Conservation (phyloP, 371 early-diverging fungal species). For the Nematocida sp. region DNA sequence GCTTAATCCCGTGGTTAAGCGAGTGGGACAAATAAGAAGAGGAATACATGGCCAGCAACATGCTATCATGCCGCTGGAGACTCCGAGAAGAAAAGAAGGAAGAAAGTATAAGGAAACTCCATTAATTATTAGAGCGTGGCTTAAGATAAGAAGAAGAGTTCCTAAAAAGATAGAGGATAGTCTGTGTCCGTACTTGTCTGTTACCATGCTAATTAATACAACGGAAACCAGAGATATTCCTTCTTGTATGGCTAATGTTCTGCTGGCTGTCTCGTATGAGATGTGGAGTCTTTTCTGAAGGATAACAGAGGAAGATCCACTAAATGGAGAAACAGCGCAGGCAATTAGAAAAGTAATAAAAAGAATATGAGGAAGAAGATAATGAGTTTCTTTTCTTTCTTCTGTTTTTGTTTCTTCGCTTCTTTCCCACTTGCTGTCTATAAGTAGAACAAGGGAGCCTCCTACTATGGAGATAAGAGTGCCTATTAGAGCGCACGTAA, state of each 20-base stretch:
- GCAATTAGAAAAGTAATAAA: constrained; percentile 56
- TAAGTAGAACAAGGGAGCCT: not conserved
- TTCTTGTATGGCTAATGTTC: constrained; percentile 59
- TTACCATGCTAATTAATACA: constrained; percentile 50
- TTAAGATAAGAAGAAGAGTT: constrained; percentile 38
- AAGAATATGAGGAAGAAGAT: constrained; percentile 54
- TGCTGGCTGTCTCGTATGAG: constrained; percentile 35
- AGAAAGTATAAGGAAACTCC: constrained; percentile 5
- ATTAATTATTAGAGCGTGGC: constrained; percentile 56
- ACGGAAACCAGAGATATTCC: constrained; percentile 36
- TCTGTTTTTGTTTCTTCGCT: not conserved
- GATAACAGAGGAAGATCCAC: constrained; percentile 60
- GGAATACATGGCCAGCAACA: constrained; percentile 67
- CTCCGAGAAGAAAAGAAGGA: constrained; percentile 47
- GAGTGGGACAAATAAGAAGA: constrained; percentile 53
- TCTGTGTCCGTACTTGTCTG: constrained; percentile 60
- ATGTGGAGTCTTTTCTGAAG: constrained; percentile 60
- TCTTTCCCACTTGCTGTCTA: not conserved
- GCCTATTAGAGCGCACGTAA: constrained; percentile 29
- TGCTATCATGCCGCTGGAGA: constrained; percentile 56
- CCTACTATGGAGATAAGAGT: constrained; percentile 39
- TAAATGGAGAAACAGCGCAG: constrained; percentile 62
- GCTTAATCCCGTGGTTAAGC: constrained; percentile 58
- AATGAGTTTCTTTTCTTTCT: constrained; percentile 21
- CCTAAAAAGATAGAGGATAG: constrained; percentile 56